Conservation (phyloP, 352 stramenopile species). For the Globisporangium takayamanum region DNA sequence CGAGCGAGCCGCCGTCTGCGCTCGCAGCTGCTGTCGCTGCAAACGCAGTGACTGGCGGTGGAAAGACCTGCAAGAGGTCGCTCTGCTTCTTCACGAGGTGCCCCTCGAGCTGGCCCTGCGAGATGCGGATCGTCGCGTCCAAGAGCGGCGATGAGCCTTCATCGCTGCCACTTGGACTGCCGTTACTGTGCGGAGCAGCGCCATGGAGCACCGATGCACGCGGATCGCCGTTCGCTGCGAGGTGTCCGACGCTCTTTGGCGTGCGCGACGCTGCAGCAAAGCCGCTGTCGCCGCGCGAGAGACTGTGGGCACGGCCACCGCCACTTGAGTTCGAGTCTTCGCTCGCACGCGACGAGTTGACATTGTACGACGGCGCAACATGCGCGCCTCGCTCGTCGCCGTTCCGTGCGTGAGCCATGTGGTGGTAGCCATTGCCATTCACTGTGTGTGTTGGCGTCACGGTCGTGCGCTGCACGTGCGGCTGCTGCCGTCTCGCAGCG, state of each 20-base stretch:
- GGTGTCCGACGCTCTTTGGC: not conserved
- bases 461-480: not conserved
- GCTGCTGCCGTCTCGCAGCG: conserved; percentile 9
- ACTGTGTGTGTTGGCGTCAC: conserved; percentile 7
- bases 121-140: conserved; percentile 6
- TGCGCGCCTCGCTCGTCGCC: not conserved
- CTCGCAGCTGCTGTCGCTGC: not conserved
- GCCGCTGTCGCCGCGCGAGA: conserved; percentile 1
- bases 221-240: not conserved
- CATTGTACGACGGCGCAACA: conserved; percentile 1
- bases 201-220: not conserved
- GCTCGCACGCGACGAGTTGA: conserved; percentile 5
- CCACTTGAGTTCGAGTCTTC: conserved; percentile 13
- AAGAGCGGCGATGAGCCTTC: conserved; percentile 1
- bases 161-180: not conserved
- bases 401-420: not conserved
- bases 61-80: conserved; percentile 15
- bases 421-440: conserved; percentile 6
- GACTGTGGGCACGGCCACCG: not conserved
- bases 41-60: conserved; percentile 3
- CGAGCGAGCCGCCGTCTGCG: not conserved
- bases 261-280: not conserved
- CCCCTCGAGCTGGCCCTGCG: not conserved
- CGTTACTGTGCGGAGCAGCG: not conserved
- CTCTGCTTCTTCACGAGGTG: conserved; percentile 17